A percentile compares a stretch with the other conserved stretches of the same genome.
phyloP scores from a whole-genome alignment of 2,329 filamentous ascomycete species.

The Cladosporium sp. region DNA sequence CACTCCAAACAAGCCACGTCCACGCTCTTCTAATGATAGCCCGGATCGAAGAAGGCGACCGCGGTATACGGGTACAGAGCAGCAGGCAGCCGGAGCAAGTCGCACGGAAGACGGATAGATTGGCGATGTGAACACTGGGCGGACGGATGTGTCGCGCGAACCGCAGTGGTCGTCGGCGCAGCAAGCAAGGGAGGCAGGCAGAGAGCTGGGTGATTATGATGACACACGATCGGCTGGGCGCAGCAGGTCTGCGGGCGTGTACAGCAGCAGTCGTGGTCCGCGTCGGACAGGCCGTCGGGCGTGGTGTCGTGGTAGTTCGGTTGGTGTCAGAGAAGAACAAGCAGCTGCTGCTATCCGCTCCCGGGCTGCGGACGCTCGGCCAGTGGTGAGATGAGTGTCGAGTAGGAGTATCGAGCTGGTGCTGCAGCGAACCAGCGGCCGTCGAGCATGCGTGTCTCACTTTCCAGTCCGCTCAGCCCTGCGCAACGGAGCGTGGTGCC shows the following conservation, averaged over 20 bases:
- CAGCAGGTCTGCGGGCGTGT: conserved; percentile 3
- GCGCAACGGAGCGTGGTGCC: neutral
- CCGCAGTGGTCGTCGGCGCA: neutral
- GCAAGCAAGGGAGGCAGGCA: conserved; percentile 12
- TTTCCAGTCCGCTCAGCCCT: conserved; percentile 5
- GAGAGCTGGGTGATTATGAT: conserved; percentile 6
- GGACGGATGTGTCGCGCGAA: neutral
- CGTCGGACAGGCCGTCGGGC: conserved; percentile 3
- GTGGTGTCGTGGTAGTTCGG: neutral
- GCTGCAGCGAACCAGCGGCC: conserved; percentile 3
- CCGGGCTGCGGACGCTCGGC: neutral
- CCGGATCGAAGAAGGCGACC: conserved; percentile 2
- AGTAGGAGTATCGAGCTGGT: neutral
- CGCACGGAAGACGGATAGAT: conserved; percentile 13
- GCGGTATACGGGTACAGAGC: conserved; percentile 5
- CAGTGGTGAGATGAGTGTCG: neutral
- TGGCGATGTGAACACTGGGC: conserved; percentile 6
- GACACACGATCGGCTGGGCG: neutral
- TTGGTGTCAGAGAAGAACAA: neutral
- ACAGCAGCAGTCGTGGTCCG: conserved; percentile 10
- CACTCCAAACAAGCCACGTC: neutral
- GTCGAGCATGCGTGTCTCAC: neutral
- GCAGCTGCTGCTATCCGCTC: conserved; percentile 7
- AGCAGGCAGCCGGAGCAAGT: conserved; percentile 8
- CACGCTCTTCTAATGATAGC: conserved; percentile 13